Percentiles rank a stretch among this genome's conserved stretches.
phyloP scores from a whole-genome alignment of 176 grass and related monocot species.

The Ensete ventricosum region DNA sequence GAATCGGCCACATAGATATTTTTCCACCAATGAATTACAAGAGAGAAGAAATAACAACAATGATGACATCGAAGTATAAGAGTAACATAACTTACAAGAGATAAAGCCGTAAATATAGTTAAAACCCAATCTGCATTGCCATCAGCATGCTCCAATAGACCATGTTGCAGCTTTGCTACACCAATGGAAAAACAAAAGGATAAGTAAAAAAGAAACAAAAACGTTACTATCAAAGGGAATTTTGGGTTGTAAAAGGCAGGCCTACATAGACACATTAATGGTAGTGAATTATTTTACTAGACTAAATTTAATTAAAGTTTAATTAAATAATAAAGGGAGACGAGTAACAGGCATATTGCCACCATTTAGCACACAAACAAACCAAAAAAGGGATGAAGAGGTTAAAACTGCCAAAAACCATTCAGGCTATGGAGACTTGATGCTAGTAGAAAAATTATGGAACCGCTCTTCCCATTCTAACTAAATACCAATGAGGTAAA shows the following conservation, averaged over 20 bases:
- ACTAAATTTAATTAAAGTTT: neutral
- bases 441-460: too few relatives aligned
- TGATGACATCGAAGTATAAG: neutral
- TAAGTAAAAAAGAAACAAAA: conserved; percentile 1
- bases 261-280: neutral
- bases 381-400: too few relatives aligned
- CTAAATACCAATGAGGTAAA: too few relatives aligned
- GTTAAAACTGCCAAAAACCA: neutral
- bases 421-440: neutral
- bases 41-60: neutral
- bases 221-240: neutral
- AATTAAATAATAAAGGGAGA: neutral
- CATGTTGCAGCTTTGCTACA: conserved; percentile 85
- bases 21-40: too few relatives aligned
- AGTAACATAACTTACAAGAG: conserved; percentile 51
- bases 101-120: conserved; percentile 93
- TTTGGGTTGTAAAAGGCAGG: neutral
- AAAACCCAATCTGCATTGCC: conserved; percentile 98
- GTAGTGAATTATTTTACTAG: neutral
- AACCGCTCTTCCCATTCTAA: too few relatives aligned
- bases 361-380: neutral
- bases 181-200: conserved; percentile 16
- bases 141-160: conserved; percentile 78
- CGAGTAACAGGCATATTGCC: neutral
- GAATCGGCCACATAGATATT: too few relatives aligned